Conservation (phyloP, 192 early-diverging fungal genomes). For the Polychytrium aggregatum region DNA sequence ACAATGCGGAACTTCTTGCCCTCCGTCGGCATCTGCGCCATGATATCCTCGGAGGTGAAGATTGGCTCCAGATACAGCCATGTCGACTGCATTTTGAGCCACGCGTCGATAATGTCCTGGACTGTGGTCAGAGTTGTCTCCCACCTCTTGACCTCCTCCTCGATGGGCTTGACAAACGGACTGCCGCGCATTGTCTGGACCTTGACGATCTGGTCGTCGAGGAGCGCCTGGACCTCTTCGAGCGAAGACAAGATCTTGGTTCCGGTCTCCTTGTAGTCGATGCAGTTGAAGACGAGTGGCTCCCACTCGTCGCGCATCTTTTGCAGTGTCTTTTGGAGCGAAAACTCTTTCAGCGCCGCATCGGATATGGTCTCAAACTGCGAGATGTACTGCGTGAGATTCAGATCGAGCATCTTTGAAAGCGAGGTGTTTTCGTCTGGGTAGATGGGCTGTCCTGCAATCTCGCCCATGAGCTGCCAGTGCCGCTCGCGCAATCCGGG, state of each 20-base stretch:
- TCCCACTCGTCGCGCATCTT: constrained; percentile 53
- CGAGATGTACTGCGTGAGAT: constrained; percentile 27
- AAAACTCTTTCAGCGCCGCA: constrained; percentile 46
- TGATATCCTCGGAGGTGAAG: constrained; percentile 50
- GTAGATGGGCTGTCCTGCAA: constrained; percentile 41
- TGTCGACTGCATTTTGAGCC: constrained; percentile 49
- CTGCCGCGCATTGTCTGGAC: constrained; percentile 49
- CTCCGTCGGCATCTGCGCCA: constrained; percentile 46
- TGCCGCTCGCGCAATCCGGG: constrained; percentile 44
- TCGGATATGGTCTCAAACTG: constrained; percentile 49
- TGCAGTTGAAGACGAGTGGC: constrained; percentile 37
- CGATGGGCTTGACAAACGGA: constrained; percentile 52
- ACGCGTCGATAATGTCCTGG: constrained; percentile 47
- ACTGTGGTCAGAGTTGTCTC: constrained; percentile 39
- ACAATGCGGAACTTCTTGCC: constrained; percentile 46
- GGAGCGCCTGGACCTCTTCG: constrained; percentile 46
- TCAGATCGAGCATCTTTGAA: constrained; percentile 40
- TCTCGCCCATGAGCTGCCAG: constrained; percentile 39
- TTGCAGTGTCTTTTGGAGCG: constrained; percentile 40
- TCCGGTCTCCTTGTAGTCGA: constrained; percentile 49
- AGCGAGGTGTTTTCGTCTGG: constrained; percentile 41
- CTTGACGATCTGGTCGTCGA: constrained; percentile 53
- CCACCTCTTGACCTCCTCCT: constrained; percentile 44
- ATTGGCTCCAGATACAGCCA: constrained; percentile 54
- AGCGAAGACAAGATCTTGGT: constrained; percentile 44